phyloP scores from a whole-genome alignment of 2,329 filamentous ascomycete species.

The Claviceps cyperi region DNA sequence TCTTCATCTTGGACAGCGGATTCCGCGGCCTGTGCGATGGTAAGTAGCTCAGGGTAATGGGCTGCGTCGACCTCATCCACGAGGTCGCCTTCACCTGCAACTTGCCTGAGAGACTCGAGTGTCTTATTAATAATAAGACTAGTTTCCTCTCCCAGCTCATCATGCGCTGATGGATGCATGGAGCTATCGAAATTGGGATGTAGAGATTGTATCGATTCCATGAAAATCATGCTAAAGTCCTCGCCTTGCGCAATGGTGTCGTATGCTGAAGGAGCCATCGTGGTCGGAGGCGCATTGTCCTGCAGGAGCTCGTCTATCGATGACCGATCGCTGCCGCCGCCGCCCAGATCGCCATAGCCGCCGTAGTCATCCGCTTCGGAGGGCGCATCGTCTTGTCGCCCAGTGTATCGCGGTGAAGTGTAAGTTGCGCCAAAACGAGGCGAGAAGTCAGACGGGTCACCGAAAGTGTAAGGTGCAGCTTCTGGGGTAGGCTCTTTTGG shows the following conservation, averaged over 20 bases:
- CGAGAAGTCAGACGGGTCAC: constrained; percentile 4
- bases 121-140: constrained; percentile 42
- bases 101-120: constrained; percentile 33
- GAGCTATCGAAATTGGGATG: constrained; percentile 25
- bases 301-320: constrained; percentile 17
- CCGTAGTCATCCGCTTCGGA: constrained; percentile 10
- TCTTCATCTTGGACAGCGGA: not conserved
- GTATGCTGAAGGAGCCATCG: constrained; percentile 13
- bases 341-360: constrained; percentile 10
- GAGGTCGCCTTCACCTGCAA: constrained; percentile 6
- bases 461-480: constrained; percentile 6
- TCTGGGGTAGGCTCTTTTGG: constrained; percentile 24
- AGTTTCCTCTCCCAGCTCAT: constrained; percentile 40
- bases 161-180: constrained; percentile 18
- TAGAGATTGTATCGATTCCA: constrained; percentile 38
- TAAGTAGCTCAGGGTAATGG: constrained; percentile 1
- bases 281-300: constrained; percentile 5
- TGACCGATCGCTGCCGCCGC: constrained; percentile 20
- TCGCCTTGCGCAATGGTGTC: constrained; percentile 36
- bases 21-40: constrained; percentile 2
- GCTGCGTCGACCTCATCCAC: constrained; percentile 1
- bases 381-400: constrained; percentile 6
- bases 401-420: not conserved
- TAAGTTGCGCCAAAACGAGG: constrained; percentile 5
- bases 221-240: constrained; percentile 45